Evolutionary conservation across 129 eudicot genomes (phyloP).

Genomic region (Escallonia herrerae): DNA sequence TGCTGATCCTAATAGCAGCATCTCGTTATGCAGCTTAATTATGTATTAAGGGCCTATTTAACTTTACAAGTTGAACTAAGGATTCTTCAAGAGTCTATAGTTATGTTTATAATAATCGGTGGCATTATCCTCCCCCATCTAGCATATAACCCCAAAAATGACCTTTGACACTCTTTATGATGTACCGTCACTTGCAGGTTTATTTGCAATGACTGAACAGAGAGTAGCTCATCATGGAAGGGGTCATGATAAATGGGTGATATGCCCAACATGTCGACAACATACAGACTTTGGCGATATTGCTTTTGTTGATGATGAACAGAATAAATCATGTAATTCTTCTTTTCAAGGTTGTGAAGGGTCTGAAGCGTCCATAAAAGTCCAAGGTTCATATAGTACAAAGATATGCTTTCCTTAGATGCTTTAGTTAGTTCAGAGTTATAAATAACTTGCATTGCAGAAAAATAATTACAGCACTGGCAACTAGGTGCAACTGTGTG

Average conservation of each 20-base stretch:
- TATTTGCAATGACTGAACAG: conserved; percentile 63
- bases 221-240: conserved; percentile 29
- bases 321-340: conserved; percentile 15
- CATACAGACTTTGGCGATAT: conserved; percentile 56
- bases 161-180: neutral
- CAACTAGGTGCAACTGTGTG: too few relatives aligned
- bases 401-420: conserved; percentile 42
- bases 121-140: too few relatives aligned
- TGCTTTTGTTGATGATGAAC: conserved; percentile 77
- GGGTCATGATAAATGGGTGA: conserved; percentile 52
- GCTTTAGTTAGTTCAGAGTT: neutral
- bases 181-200: conserved; percentile 46
- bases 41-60: neutral
- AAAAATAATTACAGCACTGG: too few relatives aligned
- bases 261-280: conserved; percentile 94
- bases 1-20: neutral
- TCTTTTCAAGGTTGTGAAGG: conserved; percentile 22
- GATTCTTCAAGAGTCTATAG: too few relatives aligned
- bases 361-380: conserved; percentile 55
- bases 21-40: neutral
- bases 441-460: too few relatives aligned
- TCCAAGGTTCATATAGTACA: conserved; percentile 93
- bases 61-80: too few relatives aligned
- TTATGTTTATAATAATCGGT: too few relatives aligned
- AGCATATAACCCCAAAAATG: too few relatives aligned